Conservation (phyloP, 75 land plant species). For the Pinus tabuliformis region DNA sequence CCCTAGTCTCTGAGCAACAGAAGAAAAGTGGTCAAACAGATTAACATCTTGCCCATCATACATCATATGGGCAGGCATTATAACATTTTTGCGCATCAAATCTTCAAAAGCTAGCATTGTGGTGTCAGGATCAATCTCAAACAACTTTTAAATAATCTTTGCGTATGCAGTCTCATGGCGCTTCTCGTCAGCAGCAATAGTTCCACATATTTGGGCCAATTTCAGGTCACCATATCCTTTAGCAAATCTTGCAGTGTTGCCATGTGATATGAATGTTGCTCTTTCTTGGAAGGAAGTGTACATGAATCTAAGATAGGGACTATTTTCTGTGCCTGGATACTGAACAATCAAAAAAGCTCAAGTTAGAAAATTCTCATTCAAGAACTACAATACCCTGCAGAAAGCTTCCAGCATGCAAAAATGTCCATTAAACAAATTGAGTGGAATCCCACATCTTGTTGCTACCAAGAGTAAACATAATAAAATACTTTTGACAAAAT, state of each 20-base stretch:
- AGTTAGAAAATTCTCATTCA: not conserved
- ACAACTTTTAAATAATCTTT: slow-evolving; percentile 55
- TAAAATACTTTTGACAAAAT: too few species aligned
- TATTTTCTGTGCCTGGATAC: slow-evolving; percentile 48
- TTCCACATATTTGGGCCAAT: slow-evolving; percentile 56
- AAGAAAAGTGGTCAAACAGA: slow-evolving; percentile 46
- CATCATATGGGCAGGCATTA: slow-evolving; percentile 63
- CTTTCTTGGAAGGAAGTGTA: slow-evolving; percentile 51
- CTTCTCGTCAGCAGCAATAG: slow-evolving; percentile 46
- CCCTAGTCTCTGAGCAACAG: slow-evolving; percentile 57
- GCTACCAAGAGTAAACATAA: not conserved
- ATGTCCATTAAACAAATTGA: not conserved
- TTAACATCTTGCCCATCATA: slow-evolving; percentile 51
- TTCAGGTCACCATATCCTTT: slow-evolving; percentile 50
- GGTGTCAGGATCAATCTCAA: slow-evolving; percentile 57
- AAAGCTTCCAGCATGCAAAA: not conserved
- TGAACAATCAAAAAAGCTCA: not conserved
- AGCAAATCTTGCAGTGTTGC: slow-evolving; percentile 57
- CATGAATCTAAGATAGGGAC: slow-evolving; percentile 48
- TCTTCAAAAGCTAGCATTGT: slow-evolving; percentile 44
- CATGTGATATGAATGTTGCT: slow-evolving; percentile 56
- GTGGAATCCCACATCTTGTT: not conserved
- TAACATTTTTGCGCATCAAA: slow-evolving; percentile 53
- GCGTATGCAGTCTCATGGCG: slow-evolving; percentile 48
- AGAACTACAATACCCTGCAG: not conserved